These are phyloP conservation scores for Dalbergia oliveri DNA, from an alignment of 306 rosid genomes.

Conservation along the genomic window DNA sequence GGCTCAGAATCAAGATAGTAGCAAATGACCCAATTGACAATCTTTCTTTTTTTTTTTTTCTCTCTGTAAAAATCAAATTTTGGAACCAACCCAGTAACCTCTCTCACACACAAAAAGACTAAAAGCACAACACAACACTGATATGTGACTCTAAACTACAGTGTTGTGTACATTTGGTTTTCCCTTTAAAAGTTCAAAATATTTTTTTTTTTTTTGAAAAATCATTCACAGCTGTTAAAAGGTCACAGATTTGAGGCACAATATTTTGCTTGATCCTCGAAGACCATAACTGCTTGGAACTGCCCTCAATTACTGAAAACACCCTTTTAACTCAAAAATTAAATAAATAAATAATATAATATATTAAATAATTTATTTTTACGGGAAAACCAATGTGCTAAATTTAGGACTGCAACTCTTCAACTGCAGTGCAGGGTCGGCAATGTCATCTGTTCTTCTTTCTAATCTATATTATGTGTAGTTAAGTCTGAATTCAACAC, in stretches of 20 bases:
- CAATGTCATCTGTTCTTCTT: constrained; percentile 15
- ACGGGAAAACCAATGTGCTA: constrained; percentile 57
- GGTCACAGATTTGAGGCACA: constrained; percentile 52
- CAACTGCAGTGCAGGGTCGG: constrained; percentile 51
- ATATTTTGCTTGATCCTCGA: constrained; percentile 59
- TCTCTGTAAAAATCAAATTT: background rate
- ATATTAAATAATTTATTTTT: constrained; percentile 31
- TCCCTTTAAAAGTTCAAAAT: constrained; percentile 29
- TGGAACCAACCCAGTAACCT: constrained; percentile 28
- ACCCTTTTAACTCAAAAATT: constrained; percentile 31
- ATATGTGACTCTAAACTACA: constrained; percentile 15
- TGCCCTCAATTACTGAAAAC: constrained; percentile 45
- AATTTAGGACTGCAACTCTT: constrained; percentile 40
- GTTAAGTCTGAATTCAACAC: background rate
- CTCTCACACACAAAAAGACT: background rate
- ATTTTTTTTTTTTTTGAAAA: background rate
- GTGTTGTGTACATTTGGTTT: constrained; percentile 16
- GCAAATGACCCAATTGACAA: background rate
- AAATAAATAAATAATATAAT: background rate
- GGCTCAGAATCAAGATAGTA: constrained; percentile 31
- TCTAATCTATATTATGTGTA: no score
- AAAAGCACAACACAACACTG: background rate
- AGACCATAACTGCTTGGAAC: constrained; percentile 53
- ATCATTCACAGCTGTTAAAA: constrained; percentile 40
- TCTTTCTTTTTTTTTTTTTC: background rate